These are phyloP conservation scores for Trypanosoma conorhini DNA, from an alignment of 208 protist genomes.

Conservation along the genomic window DNA sequence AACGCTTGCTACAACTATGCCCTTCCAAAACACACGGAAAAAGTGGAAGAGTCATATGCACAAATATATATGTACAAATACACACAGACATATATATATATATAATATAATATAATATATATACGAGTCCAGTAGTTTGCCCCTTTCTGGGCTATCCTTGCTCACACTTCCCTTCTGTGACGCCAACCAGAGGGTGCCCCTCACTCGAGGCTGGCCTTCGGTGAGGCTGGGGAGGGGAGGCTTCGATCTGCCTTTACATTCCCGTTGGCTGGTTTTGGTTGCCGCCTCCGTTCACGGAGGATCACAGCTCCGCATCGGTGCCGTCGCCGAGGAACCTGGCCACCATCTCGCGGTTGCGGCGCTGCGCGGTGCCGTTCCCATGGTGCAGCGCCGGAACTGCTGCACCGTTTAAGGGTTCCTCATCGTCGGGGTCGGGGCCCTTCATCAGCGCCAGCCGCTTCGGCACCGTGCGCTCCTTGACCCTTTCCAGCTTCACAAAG, in stretches of 20 bases:
- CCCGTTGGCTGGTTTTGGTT: not conserved
- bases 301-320: not conserved
- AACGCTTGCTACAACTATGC: too few relatives aligned
- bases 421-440: conserved; percentile 5
- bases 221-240: too few relatives aligned
- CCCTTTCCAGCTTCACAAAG: conserved; percentile 57
- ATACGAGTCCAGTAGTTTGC: not conserved
- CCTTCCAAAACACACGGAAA: too few relatives aligned
- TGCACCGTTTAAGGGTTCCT: not conserved
- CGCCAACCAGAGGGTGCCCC: too few relatives aligned
- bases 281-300: not conserved
- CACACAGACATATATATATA: conserved; percentile 1
- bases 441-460: conserved; percentile 2
- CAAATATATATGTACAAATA: conserved; percentile 2
- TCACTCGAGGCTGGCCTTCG: too few relatives aligned
- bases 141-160: too few relatives aligned
- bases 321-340: conserved; percentile 25
- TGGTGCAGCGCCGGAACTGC: not conserved
- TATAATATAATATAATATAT: not conserved
- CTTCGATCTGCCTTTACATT: not conserved
- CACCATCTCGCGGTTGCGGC: conserved; percentile 20
- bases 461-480: not conserved
- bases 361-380: not conserved
- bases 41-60: not conserved
- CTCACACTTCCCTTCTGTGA: too few relatives aligned